Conservation (phyloP, 2,329 filamentous ascomycete species). For the Nakataea oryzae region DNA sequence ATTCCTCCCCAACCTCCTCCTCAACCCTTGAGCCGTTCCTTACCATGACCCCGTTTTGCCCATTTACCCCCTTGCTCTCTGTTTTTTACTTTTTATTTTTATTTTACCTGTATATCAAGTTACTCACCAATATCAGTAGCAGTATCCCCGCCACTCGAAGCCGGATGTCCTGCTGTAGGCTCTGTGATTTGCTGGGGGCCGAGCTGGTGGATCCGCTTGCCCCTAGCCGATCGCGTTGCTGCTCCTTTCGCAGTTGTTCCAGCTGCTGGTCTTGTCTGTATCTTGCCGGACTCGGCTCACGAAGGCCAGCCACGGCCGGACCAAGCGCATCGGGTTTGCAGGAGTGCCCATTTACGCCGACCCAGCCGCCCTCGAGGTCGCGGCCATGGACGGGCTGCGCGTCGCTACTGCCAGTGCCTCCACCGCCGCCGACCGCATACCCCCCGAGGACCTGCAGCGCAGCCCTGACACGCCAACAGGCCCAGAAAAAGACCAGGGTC, state of each 20-base stretch:
- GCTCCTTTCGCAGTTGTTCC: background rate
- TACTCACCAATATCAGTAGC: background rate
- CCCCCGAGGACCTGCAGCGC: background rate
- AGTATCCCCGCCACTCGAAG: background rate
- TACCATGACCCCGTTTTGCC: too few species aligned
- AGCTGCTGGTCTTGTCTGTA: background rate
- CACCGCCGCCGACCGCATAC: background rate
- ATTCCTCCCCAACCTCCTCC: background rate
- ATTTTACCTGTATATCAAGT: background rate
- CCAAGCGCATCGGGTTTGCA: background rate
- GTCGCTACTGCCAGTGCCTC: background rate
- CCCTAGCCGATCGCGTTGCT: too few species aligned
- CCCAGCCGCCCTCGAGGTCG: conserved; percentile 1
- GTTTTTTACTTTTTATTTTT: background rate
- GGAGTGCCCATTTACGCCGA: background rate
- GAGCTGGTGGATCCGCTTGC: too few species aligned
- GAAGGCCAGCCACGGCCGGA: background rate
- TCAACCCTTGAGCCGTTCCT: too few species aligned
- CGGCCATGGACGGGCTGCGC: background rate
- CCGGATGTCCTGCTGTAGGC: background rate
- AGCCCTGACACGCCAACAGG: conserved; percentile 5
- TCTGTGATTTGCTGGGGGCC: background rate
- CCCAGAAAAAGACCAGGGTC: conserved; percentile 13
- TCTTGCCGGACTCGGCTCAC: background rate
- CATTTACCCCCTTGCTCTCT: background rate